Conservation (phyloP, 805 yeast species). For the Saccharomycodes ludwigii region DNA sequence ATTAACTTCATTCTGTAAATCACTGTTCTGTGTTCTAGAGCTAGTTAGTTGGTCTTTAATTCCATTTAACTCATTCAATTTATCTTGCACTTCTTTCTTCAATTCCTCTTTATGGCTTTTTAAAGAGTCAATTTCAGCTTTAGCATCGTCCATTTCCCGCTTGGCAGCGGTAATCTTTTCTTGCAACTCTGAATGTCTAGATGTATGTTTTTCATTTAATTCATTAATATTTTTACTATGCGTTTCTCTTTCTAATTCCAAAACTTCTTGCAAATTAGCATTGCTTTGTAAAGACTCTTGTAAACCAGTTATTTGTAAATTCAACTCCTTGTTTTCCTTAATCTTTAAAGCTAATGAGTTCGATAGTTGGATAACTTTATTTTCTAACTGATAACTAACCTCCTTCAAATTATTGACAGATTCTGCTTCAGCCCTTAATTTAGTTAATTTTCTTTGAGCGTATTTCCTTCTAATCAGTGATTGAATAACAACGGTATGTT, state of each 20-base stretch:
- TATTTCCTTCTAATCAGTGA: constrained; percentile 61
- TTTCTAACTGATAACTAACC: constrained; percentile 86
- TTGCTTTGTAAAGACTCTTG: constrained; percentile 43
- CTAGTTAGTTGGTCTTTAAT: constrained; percentile 48
- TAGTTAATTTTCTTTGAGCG: constrained; percentile 54
- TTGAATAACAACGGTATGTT: constrained; percentile 62
- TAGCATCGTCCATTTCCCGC: constrained; percentile 44
- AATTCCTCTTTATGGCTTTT: constrained; percentile 48
- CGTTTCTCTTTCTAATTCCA: constrained; percentile 44
- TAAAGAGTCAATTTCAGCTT: constrained; percentile 45
- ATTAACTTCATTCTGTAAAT: constrained; percentile 47
- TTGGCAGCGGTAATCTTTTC: constrained; percentile 44
- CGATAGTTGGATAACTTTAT: constrained; percentile 93
- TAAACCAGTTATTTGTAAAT: constrained; percentile 42
- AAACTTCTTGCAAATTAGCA: constrained; percentile 36
- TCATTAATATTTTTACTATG: constrained; percentile 34
- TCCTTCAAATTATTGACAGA: constrained; percentile 84
- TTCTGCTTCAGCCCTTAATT: constrained; percentile 75
- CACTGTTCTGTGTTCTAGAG: constrained; percentile 52
- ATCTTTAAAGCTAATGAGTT: constrained; percentile 70
- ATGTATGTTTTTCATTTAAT: constrained; percentile 35
- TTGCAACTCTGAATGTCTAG: constrained; percentile 37
- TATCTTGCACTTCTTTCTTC: constrained; percentile 49
- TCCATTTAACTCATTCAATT: constrained; percentile 46
- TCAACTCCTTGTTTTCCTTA: constrained; percentile 67